phyloP scores from a whole-genome alignment of 768 basidiomycete species.

The Auriscalpium orientale region DNA sequence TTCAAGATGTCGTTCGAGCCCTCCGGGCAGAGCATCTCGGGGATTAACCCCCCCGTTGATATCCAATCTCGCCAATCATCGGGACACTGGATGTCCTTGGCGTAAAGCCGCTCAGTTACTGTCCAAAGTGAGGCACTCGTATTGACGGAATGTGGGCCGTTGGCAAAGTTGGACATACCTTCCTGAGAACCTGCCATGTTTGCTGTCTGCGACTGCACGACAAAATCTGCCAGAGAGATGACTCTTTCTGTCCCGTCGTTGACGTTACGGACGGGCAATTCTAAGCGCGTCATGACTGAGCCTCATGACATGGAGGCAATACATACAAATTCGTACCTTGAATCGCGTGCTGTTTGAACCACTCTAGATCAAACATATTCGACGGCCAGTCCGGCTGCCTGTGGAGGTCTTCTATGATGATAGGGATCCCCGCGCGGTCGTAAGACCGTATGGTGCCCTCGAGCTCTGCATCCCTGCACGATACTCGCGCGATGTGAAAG shows the following conservation, averaged over 20 bases:
- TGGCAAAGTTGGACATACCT: background rate
- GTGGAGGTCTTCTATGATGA: slow-evolving; percentile 60
- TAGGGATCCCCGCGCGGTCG: slow-evolving; percentile 43
- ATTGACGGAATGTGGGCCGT: background rate
- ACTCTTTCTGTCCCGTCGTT: slow-evolving; percentile 45
- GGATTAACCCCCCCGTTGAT: slow-evolving; percentile 37
- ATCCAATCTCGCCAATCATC: slow-evolving; percentile 59
- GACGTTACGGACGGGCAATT: slow-evolving; percentile 56
- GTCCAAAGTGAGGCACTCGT: slow-evolving; percentile 1
- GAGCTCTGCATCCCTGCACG: slow-evolving; percentile 21
- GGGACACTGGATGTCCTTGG: slow-evolving; percentile 73
- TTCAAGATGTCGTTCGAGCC: slow-evolving; percentile 50
- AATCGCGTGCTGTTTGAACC: slow-evolving; percentile 33
- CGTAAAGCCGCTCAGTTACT: slow-evolving; percentile 64
- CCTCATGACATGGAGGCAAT: background rate
- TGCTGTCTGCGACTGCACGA: slow-evolving; percentile 23
- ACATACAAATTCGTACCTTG: slow-evolving; percentile 5
- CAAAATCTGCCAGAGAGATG: slow-evolving; percentile 46
- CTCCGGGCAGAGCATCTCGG: slow-evolving; percentile 43
- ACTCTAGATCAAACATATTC: slow-evolving; percentile 47
- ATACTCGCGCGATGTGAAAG: slow-evolving; percentile 30
- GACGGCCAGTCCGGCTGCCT: slow-evolving; percentile 46
- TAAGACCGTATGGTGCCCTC: slow-evolving; percentile 24
- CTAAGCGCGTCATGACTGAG: slow-evolving; percentile 25
- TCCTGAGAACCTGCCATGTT: background rate